Conservation (phyloP, 2,329 filamentous ascomycete genomes). For the Penicillium sp. region DNA sequence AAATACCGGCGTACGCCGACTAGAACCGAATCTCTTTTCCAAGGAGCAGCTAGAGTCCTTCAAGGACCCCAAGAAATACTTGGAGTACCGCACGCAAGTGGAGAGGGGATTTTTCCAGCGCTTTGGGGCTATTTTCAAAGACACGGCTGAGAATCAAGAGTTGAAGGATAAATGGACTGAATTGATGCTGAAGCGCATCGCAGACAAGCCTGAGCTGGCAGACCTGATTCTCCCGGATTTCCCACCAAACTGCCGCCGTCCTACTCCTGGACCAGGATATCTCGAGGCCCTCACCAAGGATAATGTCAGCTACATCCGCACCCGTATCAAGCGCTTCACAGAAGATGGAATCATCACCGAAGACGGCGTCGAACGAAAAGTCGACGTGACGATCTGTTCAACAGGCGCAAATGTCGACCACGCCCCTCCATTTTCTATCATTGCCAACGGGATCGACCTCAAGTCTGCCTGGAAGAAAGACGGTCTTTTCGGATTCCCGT, state of each 20-base stretch:
- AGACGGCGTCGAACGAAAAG: constrained; percentile 60
- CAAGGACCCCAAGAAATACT: constrained; percentile 63
- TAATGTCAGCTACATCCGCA: constrained; percentile 65
- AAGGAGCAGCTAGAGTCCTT: constrained; percentile 61
- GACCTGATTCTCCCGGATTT: constrained; percentile 64
- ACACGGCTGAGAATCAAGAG: constrained; percentile 54
- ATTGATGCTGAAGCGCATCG: constrained; percentile 59
- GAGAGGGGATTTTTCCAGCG: constrained; percentile 66
- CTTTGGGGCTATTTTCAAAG: constrained; percentile 59
- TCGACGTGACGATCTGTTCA: constrained; percentile 69
- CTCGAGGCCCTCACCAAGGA: constrained; percentile 65
- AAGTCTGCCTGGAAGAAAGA: constrained; percentile 60
- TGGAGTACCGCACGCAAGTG: constrained; percentile 60
- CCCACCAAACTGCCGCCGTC: constrained; percentile 65
- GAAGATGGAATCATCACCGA: constrained; percentile 62
- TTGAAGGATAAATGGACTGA: constrained; percentile 54
- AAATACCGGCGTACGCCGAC: constrained; percentile 53
- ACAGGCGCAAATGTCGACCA: constrained; percentile 67
- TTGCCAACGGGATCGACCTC: constrained; percentile 59
- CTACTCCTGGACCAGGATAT: constrained; percentile 70
- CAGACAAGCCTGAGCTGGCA: constrained; percentile 59
- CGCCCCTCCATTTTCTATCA: constrained; percentile 64
- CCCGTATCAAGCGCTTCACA: constrained; percentile 62
- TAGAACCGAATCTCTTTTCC: constrained; percentile 59
- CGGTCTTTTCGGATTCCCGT: constrained; percentile 64